Percentiles rank a stretch among this genome's conserved stretches.
Conservation (phyloP, 495 filamentous ascomycete genomes). For the Neurospora cerealis region DNA sequence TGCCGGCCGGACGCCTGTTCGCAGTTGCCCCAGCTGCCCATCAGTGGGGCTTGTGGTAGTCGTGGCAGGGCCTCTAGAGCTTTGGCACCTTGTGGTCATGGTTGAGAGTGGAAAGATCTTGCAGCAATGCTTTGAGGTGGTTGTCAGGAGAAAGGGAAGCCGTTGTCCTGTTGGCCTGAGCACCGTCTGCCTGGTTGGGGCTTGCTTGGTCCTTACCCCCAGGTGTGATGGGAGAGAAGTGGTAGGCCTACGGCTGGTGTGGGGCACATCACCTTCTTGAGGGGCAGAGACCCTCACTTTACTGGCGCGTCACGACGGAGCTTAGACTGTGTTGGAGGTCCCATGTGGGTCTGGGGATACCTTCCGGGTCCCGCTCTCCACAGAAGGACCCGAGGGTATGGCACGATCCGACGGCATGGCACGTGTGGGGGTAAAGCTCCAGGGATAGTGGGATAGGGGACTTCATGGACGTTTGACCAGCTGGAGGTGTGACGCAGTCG, state of each 20-base stretch:
- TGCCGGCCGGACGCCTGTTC: neutral
- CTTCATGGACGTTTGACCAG: neutral
- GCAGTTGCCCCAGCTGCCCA: neutral
- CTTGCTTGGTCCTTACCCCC: neutral
- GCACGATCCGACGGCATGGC: neutral
- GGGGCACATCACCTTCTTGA: neutral
- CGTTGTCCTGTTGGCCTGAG: neutral
- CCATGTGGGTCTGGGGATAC: neutral
- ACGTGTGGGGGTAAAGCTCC: neutral
- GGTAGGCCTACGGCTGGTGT: neutral
- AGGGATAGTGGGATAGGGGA: neutral
- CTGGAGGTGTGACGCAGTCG: neutral
- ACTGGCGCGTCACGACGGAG: neutral
- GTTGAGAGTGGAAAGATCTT: neutral
- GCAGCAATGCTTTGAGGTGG: neutral
- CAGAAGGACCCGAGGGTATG: neutral
- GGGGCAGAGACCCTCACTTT: neutral
- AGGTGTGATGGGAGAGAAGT: neutral
- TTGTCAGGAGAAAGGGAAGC: neutral
- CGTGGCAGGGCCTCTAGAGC: neutral
- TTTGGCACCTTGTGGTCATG: neutral
- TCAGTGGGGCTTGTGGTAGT: neutral
- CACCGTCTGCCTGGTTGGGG: neutral
- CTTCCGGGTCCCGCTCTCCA: neutral
- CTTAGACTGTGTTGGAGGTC: neutral